Conservation (phyloP, 805 yeast species). For the Candida qinlingensis region DNA sequence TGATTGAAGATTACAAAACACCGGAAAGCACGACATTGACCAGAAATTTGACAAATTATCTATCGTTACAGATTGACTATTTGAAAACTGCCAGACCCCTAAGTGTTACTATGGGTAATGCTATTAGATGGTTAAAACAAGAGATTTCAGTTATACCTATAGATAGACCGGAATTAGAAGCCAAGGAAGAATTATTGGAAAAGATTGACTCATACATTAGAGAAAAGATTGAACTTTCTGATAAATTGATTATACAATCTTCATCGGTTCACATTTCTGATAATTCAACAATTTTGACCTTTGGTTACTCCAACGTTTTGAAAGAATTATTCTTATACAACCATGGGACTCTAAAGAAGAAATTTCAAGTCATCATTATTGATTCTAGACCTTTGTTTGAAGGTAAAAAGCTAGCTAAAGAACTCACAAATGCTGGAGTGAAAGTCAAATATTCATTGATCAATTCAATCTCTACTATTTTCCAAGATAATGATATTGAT, state of each 20-base stretch:
- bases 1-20: constrained; percentile 74
- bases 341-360: constrained; percentile 50
- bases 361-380: constrained; percentile 78
- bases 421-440: constrained; percentile 57
- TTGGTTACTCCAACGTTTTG: constrained; percentile 83
- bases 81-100: constrained; percentile 87
- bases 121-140: constrained; percentile 95
- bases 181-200: constrained; percentile 57
- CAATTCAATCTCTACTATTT: constrained; percentile 70
- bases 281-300: constrained; percentile 78
- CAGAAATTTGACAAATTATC: constrained; percentile 81
- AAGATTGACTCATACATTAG: constrained; percentile 76
- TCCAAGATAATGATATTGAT: constrained; percentile 76
- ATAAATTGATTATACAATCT: constrained; percentile 70
- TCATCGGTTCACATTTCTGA: constrained; percentile 74
- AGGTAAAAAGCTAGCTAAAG: constrained; percentile 72
- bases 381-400: constrained; percentile 94
- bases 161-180: constrained; percentile 50
- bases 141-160: constrained; percentile 80
- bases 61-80: constrained; percentile 90
- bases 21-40: constrained; percentile 82
- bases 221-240: constrained; percentile 83
- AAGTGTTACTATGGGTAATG: constrained; percentile 93
- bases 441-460: constrained; percentile 72
- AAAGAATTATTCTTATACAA: constrained; percentile 68